These are phyloP conservation scores for Aspergillus sp. DNA, from an alignment of 2,329 filamentous ascomycete genomes.

Conservation along the genomic window DNA sequence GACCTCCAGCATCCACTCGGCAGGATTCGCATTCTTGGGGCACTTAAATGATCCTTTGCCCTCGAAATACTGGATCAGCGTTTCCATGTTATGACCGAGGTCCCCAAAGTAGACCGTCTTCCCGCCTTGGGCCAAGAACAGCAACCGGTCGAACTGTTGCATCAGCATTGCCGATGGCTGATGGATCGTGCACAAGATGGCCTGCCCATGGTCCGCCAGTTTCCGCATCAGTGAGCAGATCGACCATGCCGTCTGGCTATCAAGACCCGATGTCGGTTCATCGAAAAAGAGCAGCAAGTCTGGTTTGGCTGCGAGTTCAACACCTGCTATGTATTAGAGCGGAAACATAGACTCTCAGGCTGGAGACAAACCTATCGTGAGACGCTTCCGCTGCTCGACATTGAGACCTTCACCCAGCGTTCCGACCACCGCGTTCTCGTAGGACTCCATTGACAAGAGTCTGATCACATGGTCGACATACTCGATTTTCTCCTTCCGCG, in stretches of 20 bases:
- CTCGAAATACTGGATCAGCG: slow-evolving; percentile 54
- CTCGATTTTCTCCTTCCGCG: slow-evolving; percentile 63
- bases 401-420: slow-evolving; percentile 66
- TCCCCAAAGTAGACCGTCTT: slow-evolving; percentile 60
- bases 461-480: slow-evolving; percentile 86
- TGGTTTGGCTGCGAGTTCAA: slow-evolving; percentile 85
- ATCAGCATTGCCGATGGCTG: slow-evolving; percentile 88
- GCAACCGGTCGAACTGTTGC: slow-evolving; percentile 61
- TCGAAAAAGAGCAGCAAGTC: slow-evolving; percentile 81
- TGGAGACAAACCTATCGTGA: slow-evolving; percentile 53
- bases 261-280: slow-evolving; percentile 84
- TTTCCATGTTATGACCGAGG: slow-evolving; percentile 49
- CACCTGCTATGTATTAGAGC: slow-evolving; percentile 43
- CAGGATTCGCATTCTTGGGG: slow-evolving; percentile 55
- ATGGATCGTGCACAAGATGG: slow-evolving; percentile 87
- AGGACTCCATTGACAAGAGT: slow-evolving; percentile 78
- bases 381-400: slow-evolving; percentile 56
- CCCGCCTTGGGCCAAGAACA: slow-evolving; percentile 55
- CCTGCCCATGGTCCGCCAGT: slow-evolving; percentile 78
- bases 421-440: slow-evolving; percentile 80
- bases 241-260: slow-evolving; percentile 84
- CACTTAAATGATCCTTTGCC: slow-evolving; percentile 51
- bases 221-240: slow-evolving; percentile 80
- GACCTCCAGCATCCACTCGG: slow-evolving; percentile 54
- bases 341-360: neutral